Evolutionary conservation across 257 asterid species (phyloP), one percentile per base, ranked within the genome.

Genomic region (Solanum medicagineum): DNA sequence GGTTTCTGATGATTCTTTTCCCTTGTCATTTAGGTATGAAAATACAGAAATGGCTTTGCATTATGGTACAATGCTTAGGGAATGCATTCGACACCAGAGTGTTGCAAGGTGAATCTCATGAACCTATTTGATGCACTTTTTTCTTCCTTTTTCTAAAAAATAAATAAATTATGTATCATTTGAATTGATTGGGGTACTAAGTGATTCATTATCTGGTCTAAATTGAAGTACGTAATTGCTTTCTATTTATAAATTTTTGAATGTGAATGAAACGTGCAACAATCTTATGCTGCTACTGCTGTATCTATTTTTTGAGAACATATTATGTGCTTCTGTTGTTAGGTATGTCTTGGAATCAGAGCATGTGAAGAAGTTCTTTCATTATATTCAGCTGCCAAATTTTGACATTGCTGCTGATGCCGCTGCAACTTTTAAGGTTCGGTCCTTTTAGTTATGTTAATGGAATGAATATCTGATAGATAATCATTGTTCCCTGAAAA

Each of bases 41-140:
- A 90, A 93, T 84, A 84, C 88, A 36, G 99, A 97, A 29, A 86
- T 97, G 95, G 98, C 99, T 87, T 92, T 97, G 89, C 99, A 95
- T 79, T 97, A 95, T 84, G 99, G 99, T 85, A 90, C 98, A 85
- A 95, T 97, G 98, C 83, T 95, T 87, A 93, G 98, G 92, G 99
- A 97, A 84, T 97, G 99, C 93, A 97, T 97, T 86, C 98, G 99
- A 57, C 99, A 97, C 89, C 99, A 97, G 89, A 93, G 90, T 87
- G 97, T 95, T 88, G 99, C 99, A 51, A 94, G 90, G 99, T 95
- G 85, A 92, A 92, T 15, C 45, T 74, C 83, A 36, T 82, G 44
- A 29, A 81, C 74, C 70, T 55, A 85, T 79, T 62, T 79, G n/a
- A 70, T 63, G 47, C 24, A 10, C 12, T 70, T 19, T 17, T 36